Conservation (phyloP, 148 eudicot genomes). For the Polygonum aviculare region DNA sequence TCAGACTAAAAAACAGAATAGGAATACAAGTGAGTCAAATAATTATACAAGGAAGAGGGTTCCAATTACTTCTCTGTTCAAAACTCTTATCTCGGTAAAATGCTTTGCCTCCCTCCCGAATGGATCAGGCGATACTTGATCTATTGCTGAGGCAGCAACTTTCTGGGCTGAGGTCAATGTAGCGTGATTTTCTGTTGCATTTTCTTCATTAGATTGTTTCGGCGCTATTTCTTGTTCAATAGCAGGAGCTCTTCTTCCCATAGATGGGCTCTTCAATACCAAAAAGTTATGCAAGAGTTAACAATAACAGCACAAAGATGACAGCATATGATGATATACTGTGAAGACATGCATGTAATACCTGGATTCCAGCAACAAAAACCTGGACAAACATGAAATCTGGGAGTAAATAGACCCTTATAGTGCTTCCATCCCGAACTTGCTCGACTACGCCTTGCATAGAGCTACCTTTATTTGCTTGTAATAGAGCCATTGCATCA, state of each 20-base stretch:
- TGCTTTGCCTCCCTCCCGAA: slow-evolving; percentile 93
- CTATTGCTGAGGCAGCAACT: slow-evolving; percentile 51
- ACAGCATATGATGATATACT: neutral
- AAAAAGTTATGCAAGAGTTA: neutral
- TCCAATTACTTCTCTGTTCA: slow-evolving; percentile 76
- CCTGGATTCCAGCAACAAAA: slow-evolving; percentile 87
- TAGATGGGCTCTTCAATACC: slow-evolving; percentile 64
- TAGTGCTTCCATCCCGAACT: slow-evolving; percentile 89
- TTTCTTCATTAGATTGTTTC: slow-evolving; percentile 50
- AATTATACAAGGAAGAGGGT: neutral
- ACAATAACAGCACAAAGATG: neutral
- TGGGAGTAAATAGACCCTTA: slow-evolving; percentile 82
- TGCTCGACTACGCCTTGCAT: slow-evolving; percentile 85
- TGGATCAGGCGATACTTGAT: slow-evolving; percentile 53
- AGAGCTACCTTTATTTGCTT: slow-evolving; percentile 57
- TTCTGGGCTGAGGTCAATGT: slow-evolving; percentile 79
- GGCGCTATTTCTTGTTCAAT: slow-evolving; percentile 28
- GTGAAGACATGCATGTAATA: slow-evolving; percentile 12
- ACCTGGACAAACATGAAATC: slow-evolving; percentile 82
- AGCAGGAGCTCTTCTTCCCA: slow-evolving; percentile 55
- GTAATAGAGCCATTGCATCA: slow-evolving; percentile 48
- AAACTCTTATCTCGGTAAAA: slow-evolving; percentile 77
- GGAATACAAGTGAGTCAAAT: neutral
- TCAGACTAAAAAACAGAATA: neutral
- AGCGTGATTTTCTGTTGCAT: slow-evolving; percentile 43